Evolutionary conservation across 805 yeast genomes (phyloP).

Genomic region (Millerozyma miso): DNA sequence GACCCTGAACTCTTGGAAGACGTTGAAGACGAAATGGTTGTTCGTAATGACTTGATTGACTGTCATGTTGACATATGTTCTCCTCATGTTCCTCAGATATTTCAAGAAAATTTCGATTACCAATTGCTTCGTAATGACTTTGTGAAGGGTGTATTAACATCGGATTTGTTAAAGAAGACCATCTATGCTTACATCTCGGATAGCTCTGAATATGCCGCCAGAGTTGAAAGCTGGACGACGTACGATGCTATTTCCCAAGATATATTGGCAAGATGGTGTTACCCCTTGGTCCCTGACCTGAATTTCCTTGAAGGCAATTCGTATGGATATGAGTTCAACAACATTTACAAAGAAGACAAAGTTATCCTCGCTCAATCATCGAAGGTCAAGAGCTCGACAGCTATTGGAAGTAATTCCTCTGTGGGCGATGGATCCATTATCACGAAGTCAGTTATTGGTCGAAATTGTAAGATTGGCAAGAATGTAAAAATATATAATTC

Average conservation of each 20-base stretch:
- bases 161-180: conserved; percentile 86
- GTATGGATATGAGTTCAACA: conserved; percentile 76
- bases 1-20: conserved; percentile 82
- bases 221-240: conserved; percentile 94
- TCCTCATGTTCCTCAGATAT: conserved; percentile 89
- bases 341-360: conserved; percentile 82
- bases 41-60: conserved; percentile 91
- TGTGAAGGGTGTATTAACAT: conserved; percentile 82
- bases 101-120: conserved; percentile 95
- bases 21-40: conserved; percentile 64
- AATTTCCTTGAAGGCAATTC: conserved; percentile 69
- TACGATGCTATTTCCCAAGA: conserved; percentile 91
- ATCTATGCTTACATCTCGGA: conserved; percentile 83
- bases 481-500: conserved; percentile 69
- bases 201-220: conserved; percentile 76
- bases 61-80: conserved; percentile 96
- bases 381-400: conserved; percentile 72
- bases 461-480: conserved; percentile 78
- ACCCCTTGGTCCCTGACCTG: conserved; percentile 86
- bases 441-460: conserved; percentile 75
- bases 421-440: conserved; percentile 74
- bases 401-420: conserved; percentile 71
- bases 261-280: conserved; percentile 85
- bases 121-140: conserved; percentile 83
- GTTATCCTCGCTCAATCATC: conserved; percentile 95